Percentiles rank a stretch among this genome's conserved stretches.
Conservation (phyloP, 305 asterid species). For the Coffea humblotiana region DNA sequence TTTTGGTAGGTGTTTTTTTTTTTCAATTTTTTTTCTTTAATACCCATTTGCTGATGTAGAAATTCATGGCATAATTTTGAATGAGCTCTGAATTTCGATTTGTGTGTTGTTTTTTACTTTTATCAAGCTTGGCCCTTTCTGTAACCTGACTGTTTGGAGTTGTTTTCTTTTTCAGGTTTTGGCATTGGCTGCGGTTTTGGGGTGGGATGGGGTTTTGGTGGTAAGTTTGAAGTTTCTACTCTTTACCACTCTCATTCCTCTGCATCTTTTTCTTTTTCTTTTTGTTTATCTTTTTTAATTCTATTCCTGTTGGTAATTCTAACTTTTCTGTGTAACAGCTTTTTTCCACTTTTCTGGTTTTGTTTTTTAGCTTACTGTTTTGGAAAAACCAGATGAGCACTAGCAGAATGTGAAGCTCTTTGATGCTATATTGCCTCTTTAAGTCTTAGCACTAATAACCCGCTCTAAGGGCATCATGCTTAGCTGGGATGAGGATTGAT, state of each 20-base stretch:
- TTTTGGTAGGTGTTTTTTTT: slow-evolving; percentile 41
- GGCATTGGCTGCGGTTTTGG: slow-evolving; percentile 98
- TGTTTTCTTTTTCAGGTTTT: slow-evolving; percentile 44
- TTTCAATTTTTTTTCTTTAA: background rate
- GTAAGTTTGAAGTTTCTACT: slow-evolving; percentile 33
- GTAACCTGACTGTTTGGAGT: slow-evolving; percentile 11
- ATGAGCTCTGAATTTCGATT: background rate
- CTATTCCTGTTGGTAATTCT: background rate
- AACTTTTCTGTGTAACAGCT: background rate
- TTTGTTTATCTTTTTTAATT: background rate
- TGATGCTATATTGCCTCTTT: background rate
- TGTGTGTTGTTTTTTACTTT: background rate
- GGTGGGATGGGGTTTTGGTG: slow-evolving; percentile 98
- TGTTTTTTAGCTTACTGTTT: background rate
- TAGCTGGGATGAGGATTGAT: background rate
- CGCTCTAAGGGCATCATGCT: background rate
- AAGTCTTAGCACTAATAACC: background rate
- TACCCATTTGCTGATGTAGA: background rate
- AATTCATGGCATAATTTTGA: background rate
- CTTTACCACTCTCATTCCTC: background rate
- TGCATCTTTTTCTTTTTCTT: background rate
- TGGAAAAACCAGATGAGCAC: background rate
- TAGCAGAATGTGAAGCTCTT: background rate
- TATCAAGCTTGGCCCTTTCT: background rate
- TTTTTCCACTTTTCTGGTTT: background rate